Evolutionary conservation across 306 rosid species (phyloP).

Genomic region (Neltuma alba): DNA sequence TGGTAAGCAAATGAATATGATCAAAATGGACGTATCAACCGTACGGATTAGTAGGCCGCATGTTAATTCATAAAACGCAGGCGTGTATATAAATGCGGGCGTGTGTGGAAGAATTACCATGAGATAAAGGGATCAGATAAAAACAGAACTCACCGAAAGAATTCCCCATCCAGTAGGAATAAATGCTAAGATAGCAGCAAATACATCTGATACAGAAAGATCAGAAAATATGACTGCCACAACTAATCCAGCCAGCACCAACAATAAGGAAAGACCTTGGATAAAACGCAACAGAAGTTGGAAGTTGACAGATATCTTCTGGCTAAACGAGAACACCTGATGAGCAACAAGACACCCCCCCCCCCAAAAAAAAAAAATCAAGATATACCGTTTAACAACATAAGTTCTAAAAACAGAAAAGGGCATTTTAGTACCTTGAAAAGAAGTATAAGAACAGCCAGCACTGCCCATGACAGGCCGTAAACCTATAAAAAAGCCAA

Average conservation of each 20-base stretch:
- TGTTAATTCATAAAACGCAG: not conserved
- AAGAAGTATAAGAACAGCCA: conserved; percentile 77
- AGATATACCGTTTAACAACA: conserved; percentile 24
- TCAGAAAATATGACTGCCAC: conserved; percentile 67
- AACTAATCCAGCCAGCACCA: conserved; percentile 75
- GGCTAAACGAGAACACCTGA: conserved; percentile 93
- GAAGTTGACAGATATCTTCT: conserved; percentile 89
- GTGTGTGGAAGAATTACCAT: too few relatives aligned
- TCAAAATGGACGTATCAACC: conserved; percentile 4
- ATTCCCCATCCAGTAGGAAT: conserved; percentile 97
- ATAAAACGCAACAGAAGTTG: conserved; percentile 88
- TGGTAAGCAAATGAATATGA: not conserved
- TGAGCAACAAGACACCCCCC: conserved; percentile 38
- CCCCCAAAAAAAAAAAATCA: conserved; percentile 34
- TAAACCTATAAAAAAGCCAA: conserved; percentile 59
- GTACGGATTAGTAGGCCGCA: not conserved
- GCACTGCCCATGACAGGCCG: conserved; percentile 82
- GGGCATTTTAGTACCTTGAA: conserved; percentile 69
- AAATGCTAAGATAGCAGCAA: conserved; percentile 85
- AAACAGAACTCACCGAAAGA: conserved; percentile 69
- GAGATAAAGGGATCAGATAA: conserved; percentile 1
- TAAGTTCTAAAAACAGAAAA: not conserved
- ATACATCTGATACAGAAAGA: conserved; percentile 66
- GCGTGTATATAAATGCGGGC: too few relatives aligned
- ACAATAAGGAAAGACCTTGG: conserved; percentile 83